Conservation (phyloP, 164 flowering plant species). For the Vitis rupestris region DNA sequence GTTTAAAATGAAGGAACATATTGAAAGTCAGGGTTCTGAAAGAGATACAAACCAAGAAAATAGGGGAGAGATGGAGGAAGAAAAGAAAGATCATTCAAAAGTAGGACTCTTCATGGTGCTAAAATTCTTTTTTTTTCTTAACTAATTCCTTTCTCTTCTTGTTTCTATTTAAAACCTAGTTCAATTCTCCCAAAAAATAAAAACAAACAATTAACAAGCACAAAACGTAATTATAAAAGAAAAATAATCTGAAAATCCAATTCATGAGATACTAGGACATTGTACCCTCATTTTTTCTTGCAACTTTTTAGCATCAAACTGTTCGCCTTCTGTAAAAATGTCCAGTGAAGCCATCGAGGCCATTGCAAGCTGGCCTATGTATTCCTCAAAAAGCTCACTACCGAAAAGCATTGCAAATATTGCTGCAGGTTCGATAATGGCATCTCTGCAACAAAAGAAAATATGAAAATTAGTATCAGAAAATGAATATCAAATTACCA, state of each 20-base stretch:
- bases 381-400: conserved; percentile 98
- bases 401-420: conserved; percentile 99
- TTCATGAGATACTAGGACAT: not conserved
- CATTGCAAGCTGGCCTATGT: conserved; percentile 99
- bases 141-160: too few species aligned
- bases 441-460: conserved; percentile 56
- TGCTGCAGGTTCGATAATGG: conserved; percentile 96
- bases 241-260: not conserved
- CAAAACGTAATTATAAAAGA: not conserved
- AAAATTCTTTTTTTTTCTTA: too few species aligned
- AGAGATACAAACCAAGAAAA: too few species aligned
- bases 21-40: too few species aligned
- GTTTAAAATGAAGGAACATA: too few species aligned
- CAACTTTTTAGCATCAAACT: conserved; percentile 79
- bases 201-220: not conserved
- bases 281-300: conserved; percentile 94
- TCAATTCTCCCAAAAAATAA: too few species aligned
- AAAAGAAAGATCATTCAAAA: too few species aligned
- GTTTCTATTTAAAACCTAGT: too few species aligned
- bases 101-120: too few species aligned
- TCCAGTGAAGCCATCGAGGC: conserved; percentile 99
- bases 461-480: not conserved
- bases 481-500: not conserved
- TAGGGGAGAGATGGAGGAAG: too few species aligned
- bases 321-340: conserved; percentile 81